Evolutionary conservation across 257 asterid species (phyloP).

Genomic region (Solanum sparsipilum): DNA sequence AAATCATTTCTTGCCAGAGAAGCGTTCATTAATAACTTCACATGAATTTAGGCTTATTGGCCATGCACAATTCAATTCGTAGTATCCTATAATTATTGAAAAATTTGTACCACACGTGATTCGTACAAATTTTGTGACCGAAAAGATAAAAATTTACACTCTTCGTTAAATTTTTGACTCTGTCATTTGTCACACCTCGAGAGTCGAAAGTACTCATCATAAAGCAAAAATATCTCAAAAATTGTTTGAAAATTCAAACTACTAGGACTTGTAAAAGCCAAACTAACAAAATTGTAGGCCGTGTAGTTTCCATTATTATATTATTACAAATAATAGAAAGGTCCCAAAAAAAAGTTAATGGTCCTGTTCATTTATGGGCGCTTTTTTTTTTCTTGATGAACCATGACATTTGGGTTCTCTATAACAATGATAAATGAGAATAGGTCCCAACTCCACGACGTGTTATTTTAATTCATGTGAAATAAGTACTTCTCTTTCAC

Average conservation of each 20-base stretch:
- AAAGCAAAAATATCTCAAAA: neutral
- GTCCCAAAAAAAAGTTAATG: neutral
- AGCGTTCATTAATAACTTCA: neutral
- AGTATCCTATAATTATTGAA: neutral
- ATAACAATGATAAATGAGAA: neutral
- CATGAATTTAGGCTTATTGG: neutral
- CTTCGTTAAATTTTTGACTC: neutral
- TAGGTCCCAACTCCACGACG: neutral
- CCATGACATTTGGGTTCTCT: too few species aligned
- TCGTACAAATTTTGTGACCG: too few species aligned
- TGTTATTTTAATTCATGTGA: neutral
- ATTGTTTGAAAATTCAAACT: neutral
- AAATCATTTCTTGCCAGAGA: neutral
- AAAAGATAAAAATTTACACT: too few species aligned
- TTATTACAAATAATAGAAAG: neutral
- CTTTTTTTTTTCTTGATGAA: neutral
- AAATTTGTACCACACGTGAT: neutral
- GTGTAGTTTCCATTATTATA: neutral
- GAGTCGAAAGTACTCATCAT: neutral
- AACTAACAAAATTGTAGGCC: conserved; percentile 1
- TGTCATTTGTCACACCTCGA: too few species aligned
- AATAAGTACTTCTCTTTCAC: neutral
- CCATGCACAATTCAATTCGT: neutral
- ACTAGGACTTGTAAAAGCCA: neutral
- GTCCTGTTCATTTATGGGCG: conserved; percentile 10